Evolutionary conservation across 176 grass and related monocot genomes (phyloP), one percentile per base, ranked within the genome.

Genomic region (Bonia amplexicaulis): DNA sequence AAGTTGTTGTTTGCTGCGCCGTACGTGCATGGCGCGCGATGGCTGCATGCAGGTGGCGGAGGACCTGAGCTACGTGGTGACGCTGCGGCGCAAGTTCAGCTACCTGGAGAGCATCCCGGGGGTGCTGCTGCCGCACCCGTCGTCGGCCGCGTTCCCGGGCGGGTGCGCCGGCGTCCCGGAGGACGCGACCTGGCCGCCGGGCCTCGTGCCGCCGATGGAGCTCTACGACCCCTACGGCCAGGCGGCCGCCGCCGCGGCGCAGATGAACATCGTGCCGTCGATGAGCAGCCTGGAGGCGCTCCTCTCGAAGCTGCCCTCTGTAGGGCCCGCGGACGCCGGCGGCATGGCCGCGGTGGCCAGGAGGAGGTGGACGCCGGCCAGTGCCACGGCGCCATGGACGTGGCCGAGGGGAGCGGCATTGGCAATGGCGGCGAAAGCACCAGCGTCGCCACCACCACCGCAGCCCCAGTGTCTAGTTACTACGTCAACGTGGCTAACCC

Each of bases 71-170:
- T 94, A 90, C 69, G 89, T 97, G 39, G 88, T 94, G 74, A 73
- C 84, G 64, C 87, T 97, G 62, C 94, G 94, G 17, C 85, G 89
- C 64, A 94, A 97, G 75, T 97, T 97, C 79, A 71, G 82, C 66
- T 97, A 94, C 90, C 92, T 97, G 23, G 94, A 94, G 70, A 97
- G 88, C 92, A 97, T 97, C 74, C 94, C 94, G 7, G 94, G 94
- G 8, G 92, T 97, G 64, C 87, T 97, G 63, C 87, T 97, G 40
- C 94, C 94, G 22, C 94, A 97, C 86, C 94, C 94, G 22, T 97
- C 94, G 20, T 81, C 91, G 12, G 33, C 67, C 85, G 82, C 92
- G 26, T 97, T 91, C 79, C 91, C 94, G 0, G 66, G 42, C 61
- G 61, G 61, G 26, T 31, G 75, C 19, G 71, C 69, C n/a, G 49